Evolutionary conservation across 441 rosid species (phyloP).

Genomic region (Brassica hybrid): DNA sequence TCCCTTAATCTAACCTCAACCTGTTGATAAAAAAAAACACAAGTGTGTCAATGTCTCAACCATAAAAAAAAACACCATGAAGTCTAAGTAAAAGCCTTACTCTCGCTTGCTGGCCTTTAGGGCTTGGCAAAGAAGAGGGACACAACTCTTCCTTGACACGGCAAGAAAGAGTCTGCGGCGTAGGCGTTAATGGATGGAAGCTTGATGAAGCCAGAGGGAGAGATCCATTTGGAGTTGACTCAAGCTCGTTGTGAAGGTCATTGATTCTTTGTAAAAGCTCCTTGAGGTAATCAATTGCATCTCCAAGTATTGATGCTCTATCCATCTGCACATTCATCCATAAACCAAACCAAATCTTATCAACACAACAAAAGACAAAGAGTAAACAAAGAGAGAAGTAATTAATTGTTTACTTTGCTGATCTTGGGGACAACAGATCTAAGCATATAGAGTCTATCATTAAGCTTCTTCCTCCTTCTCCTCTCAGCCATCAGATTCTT

Average conservation of each 20-base stretch:
- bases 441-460: slow-evolving; percentile 81
- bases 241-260: not conserved
- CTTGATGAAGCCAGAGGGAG: not conserved
- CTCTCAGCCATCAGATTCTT: slow-evolving; percentile 86
- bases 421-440: slow-evolving; percentile 82
- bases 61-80: not conserved
- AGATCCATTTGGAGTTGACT: not conserved
- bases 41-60: not conserved
- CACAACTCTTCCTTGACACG: not conserved
- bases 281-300: not conserved
- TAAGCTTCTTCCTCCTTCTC: slow-evolving; percentile 78
- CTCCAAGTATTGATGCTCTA: slow-evolving; percentile 8
- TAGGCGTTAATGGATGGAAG: not conserved
- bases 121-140: not conserved
- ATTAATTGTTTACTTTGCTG: slow-evolving; percentile 70
- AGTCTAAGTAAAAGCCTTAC: not conserved
- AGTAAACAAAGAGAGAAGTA: no score
- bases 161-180: not conserved
- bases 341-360: not conserved
- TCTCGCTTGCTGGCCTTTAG: not conserved
- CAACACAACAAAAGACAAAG: not conserved
- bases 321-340: not conserved
- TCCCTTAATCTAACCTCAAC: slow-evolving; percentile 72
- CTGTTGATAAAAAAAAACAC: slow-evolving; percentile 27
- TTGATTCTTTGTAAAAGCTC: not conserved